Evolutionary conservation across 177 flowering plant genomes (phyloP).

Genomic region (Vitis hybrid): DNA sequence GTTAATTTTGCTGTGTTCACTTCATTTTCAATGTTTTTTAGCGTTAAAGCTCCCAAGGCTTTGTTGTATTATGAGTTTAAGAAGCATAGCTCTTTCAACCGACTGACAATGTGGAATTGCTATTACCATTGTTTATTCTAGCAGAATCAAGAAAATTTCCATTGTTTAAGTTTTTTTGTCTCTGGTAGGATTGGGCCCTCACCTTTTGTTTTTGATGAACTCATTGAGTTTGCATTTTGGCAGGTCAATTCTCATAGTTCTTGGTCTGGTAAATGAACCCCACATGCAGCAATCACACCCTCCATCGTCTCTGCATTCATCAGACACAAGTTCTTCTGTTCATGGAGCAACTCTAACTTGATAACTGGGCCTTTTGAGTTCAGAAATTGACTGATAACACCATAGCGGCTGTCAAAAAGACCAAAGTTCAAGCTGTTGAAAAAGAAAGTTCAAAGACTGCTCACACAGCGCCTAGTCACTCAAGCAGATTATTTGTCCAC

Average conservation of each 20-base stretch:
- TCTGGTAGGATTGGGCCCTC: not conserved
- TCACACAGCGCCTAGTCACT: not conserved
- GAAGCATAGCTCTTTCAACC: too few relatives aligned
- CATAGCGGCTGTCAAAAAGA: not conserved
- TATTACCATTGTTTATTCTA: too few relatives aligned
- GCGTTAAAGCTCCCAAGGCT: too few relatives aligned
- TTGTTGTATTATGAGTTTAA: too few relatives aligned
- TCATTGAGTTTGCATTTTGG: constrained; percentile 6
- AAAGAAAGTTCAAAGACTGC: not conserved
- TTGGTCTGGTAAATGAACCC: constrained; percentile 64
- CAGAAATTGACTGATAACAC: constrained; percentile 1
- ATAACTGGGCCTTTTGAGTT: not conserved
- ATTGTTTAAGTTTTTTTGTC: not conserved
- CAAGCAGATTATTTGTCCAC: not conserved
- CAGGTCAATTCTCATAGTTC: constrained; percentile 61
- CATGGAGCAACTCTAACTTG: constrained; percentile 61
- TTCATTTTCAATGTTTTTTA: too few relatives aligned
- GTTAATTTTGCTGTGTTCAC: too few relatives aligned
- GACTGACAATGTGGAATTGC: too few relatives aligned
- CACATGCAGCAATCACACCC: constrained; percentile 38
- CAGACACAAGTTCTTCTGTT: constrained; percentile 61
- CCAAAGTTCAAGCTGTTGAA: not conserved
- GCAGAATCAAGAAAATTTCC: too few relatives aligned
- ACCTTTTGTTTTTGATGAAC: not conserved
- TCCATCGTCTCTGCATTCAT: constrained; percentile 40